Percentiles rank a stretch among this genome's conserved stretches.
phyloP scores from a whole-genome alignment of 441 rosid genomes.

The Gossypium schwendimanii region DNA sequence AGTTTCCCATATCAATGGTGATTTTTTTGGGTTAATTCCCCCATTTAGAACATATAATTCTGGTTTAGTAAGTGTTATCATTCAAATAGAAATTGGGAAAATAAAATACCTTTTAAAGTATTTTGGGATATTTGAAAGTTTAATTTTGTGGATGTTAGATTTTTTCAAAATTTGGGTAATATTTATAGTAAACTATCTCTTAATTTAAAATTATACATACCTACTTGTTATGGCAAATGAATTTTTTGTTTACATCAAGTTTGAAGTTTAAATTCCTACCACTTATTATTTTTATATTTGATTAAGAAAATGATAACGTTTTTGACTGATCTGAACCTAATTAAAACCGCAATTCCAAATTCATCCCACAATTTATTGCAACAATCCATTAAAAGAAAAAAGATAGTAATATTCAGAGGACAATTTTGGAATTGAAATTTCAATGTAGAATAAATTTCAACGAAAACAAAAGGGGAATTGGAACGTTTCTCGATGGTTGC shows the following conservation, averaged over 20 bases:
- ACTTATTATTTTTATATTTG: no score
- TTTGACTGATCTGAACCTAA: no score
- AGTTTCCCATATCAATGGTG: neutral
- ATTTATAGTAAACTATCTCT: no score
- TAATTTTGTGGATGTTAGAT: neutral
- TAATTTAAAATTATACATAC: no score
- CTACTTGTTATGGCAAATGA: no score
- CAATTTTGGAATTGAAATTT: neutral
- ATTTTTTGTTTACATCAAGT: no score
- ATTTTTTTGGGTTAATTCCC: neutral
- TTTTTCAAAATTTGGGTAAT: no score
- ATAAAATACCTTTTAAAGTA: neutral
- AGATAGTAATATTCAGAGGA: neutral
- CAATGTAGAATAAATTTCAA: neutral
- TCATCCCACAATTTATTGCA: no score
- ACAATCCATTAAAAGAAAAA: no score
- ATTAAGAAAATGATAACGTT: no score
- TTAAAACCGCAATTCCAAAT: no score
- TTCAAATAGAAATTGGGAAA: neutral
- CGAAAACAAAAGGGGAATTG: neutral
- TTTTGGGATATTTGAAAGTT: neutral
- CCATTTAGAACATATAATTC: neutral
- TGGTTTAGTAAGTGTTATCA: neutral
- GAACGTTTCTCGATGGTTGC: conserved; percentile 9
- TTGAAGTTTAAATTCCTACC: no score